Conservation (phyloP, 73 alveolate species). For the Tetrahymena borealis region DNA sequence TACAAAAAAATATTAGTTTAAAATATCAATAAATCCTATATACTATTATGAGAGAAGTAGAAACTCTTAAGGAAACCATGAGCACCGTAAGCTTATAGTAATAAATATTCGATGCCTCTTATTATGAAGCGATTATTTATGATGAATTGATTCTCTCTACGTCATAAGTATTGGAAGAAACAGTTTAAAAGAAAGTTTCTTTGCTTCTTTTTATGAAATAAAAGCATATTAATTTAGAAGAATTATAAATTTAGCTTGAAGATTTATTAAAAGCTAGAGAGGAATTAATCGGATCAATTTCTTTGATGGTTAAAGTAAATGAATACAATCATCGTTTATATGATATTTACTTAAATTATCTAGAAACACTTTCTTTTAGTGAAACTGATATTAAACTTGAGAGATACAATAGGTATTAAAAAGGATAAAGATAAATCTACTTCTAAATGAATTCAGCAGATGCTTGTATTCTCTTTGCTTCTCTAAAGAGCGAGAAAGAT, state of each 20-base stretch:
- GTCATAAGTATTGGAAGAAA: neutral
- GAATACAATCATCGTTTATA: neutral
- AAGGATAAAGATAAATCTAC: neutral
- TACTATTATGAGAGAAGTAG: neutral
- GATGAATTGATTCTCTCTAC: neutral
- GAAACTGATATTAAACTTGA: neutral
- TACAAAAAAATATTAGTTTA: neutral
- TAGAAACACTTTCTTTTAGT: neutral
- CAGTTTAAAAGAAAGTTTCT: neutral
- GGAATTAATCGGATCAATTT: neutral
- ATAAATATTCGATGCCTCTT: neutral
- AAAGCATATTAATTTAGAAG: neutral
- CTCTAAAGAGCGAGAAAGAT: neutral
- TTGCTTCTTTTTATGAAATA: neutral
- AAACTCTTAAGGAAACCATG: neutral
- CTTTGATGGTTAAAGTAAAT: neutral
- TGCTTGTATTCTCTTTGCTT: neutral
- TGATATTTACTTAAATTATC: neutral
- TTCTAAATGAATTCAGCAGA: neutral
- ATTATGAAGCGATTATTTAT: neutral
- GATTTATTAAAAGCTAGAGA: neutral
- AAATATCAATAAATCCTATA: neutral
- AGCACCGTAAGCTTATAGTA: neutral
- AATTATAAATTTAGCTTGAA: neutral
- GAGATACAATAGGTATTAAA: neutral